Base-by-base conservation (phyloP, 1,284 basidiomycete species). In the Cerrena zonata region DNA sequence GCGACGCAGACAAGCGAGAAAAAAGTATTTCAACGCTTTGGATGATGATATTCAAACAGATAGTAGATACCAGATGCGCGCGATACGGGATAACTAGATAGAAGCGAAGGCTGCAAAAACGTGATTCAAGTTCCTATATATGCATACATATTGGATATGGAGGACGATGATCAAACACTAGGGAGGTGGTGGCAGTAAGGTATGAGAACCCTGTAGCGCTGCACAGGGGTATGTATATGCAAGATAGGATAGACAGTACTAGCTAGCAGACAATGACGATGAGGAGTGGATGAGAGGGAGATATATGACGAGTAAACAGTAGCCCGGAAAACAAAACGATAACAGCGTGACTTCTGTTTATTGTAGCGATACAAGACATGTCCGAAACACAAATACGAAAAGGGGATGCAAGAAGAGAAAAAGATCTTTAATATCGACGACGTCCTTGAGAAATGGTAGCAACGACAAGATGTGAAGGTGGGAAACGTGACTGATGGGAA, bases 361-460 rank as follows among this genome's bases (percentile, higher is more conserved):
- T 19, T 41, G 39, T 41, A 41, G 21, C 21, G 39, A 18, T 18
- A 41, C 39, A 41, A 41, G 39, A 41, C 11, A 45, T 13, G 24
- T 13, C 12, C 21, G 18, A 26, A 45, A 48, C 48, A 50, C 45
- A 42, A 30, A 45, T 46, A 51, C 50, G 48, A 21, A 50, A 40
- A 43, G 45, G 34, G 45, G 45, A 42, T 24, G 45, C 40, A 27
- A 48, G 19, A 48, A 43, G 52, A 47, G 36, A 49, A 49, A 50
- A 45, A 46, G 22, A 24, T 15, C 15, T 34, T 26, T 5, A n/a
- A 55, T 56, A 58, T 59, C 59, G 58, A 54, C 45, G 52, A 47
- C 46, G 57, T 54, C 55, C 56, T 52, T 55, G 53, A 41, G 39
- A 46, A 53, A 45, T 39, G 42, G 45, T 45, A 50, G 51, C 30